Evolutionary conservation across 768 basidiomycete species (phyloP).

Genomic region (Pleurotus salmoneostramineus): DNA sequence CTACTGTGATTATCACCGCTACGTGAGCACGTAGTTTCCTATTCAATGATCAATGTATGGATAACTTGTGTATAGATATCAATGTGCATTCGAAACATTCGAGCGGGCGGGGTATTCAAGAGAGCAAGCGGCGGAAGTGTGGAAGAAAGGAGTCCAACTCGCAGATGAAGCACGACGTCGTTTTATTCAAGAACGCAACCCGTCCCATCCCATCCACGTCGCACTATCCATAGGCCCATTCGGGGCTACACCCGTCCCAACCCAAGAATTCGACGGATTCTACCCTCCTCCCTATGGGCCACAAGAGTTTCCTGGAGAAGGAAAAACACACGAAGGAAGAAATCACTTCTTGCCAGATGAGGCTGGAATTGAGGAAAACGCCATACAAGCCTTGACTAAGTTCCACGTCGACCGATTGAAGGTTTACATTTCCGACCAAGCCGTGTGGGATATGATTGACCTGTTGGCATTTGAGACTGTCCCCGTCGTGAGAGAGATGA

Average conservation of each 20-base stretch:
- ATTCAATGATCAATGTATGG: too few species aligned
- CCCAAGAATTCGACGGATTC: slow-evolving; percentile 71
- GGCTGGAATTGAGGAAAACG: slow-evolving; percentile 25
- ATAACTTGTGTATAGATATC: slow-evolving; percentile 44
- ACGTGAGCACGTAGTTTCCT: slow-evolving; percentile 40
- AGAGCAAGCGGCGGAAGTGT: slow-evolving; percentile 38
- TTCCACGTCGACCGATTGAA: slow-evolving; percentile 65
- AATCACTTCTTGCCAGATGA: slow-evolving; percentile 36
- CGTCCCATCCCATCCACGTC: slow-evolving; percentile 31
- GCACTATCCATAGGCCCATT: slow-evolving; percentile 74
- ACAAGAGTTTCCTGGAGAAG: slow-evolving; percentile 17
- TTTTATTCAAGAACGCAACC: slow-evolving; percentile 23
- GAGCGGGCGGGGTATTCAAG: slow-evolving; percentile 42
- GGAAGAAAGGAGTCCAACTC: slow-evolving; percentile 50
- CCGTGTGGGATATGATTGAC: slow-evolving; percentile 54
- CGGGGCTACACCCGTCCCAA: slow-evolving; percentile 59
- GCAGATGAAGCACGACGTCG: slow-evolving; percentile 41
- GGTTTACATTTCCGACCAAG: slow-evolving; percentile 43
- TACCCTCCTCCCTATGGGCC: slow-evolving; percentile 80
- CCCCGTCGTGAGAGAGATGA: slow-evolving; percentile 61
- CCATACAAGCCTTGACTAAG: slow-evolving; percentile 46
- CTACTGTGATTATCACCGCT: slow-evolving; percentile 60
- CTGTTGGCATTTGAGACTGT: slow-evolving; percentile 78
- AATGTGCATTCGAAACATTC: slow-evolving; percentile 56
- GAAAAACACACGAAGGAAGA: slow-evolving; percentile 23